Base-by-base conservation (phyloP, 2,329 filamentous ascomycete genomes). In the Aspergillus sp. region DNA sequence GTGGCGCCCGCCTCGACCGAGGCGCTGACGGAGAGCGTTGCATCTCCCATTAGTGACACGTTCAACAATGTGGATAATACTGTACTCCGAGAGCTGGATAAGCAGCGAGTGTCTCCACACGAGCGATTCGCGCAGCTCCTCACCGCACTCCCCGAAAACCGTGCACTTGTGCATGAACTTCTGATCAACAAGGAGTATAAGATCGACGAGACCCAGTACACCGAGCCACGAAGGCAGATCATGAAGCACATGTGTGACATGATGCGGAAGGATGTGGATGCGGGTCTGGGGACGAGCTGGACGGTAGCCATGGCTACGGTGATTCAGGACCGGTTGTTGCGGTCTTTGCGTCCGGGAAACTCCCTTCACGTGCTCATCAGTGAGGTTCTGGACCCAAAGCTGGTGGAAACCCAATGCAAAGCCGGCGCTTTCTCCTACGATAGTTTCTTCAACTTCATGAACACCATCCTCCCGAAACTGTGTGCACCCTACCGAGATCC, bases 291-390 rank as follows among this genome's bases (percentile, higher is more conserved):
- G 16, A 76, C 78, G 3, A 69, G 76, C 16, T 87, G 84, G 84
- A 86, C 82, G 14, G 76, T 83, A 19, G 81, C 82, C n/a, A 85
- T 86, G 76, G 84, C 83, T n/a, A 81, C 85, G 43, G 83, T 86
- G 55, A 81, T 87, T 42, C 78, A 82, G 45, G 79, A 80, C 47
- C 85, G 85, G 60, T 72, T 87, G 20, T 66, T 86, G 36, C 78
- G 80, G 23, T 77, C 85, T 54, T 68, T 87, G 47, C 82, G 79
- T 61, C 78, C 79, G 19, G 82, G 82, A 5, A 85, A 85, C 64
- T 83, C 81, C 4, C 80, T 86, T 66, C 76, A 86, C 62, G 79
- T 77, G 13, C 69, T 85, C 52, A 83, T 87, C 45, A 81, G 80
- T 17, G 83, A 86, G 56, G 79, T 81, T 1, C 68, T 87, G 20